Evolutionary conservation across 2,329 filamentous ascomycete genomes (phyloP), one percentile per base, ranked within the genome.

Genomic region (Alternaria angustiovoidea): DNA sequence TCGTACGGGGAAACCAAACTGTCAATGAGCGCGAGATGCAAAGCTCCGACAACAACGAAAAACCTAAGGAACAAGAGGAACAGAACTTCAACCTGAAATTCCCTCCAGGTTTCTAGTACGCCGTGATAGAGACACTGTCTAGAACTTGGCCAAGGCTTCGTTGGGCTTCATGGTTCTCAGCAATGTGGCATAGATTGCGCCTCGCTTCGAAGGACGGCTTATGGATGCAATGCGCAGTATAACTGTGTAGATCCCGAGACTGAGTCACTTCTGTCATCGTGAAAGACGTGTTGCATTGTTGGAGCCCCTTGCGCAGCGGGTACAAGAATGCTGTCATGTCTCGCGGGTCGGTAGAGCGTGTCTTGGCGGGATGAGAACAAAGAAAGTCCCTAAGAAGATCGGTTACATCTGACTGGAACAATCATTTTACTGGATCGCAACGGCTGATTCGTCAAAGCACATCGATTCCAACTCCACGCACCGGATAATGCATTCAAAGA

Each of bases 401-500:
- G 57, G 58, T 68, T 74, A 70, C 69, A 72, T 73, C 64, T 70
- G 73, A 70, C 70, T 73, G 64, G 69, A 66, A 78, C 75, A 78
- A 74, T 73, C 54, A 70, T 71, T 70, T 75, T 73, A 69, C 69
- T 69, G 69, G 69, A 69, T 70, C 64, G 48, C 61, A 64, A 18
- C 63, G 59, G 58, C 61, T 55, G 54, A 48, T 41, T 58, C 53
- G 67, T 70, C 63, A 73, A 75, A 69, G 68, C 65, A 64, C 61
- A 57, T 60, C 61, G 51, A 55, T 38, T 30, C 60, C 43, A 62
- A 55, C 39, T 63, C 58, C 55, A 59, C 51, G 26, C 62, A 61
- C 58, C 63, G 63, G 70, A 76, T 74, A 71, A 73, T 72, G 71
- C 57, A 59, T 66, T 75, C 72, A 77, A 78, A 77, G 75, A n/a